These are phyloP conservation scores for peach (Prunus persica) DNA, from an alignment of 306 rosid genomes.

Conservation along the genomic window DNA sequence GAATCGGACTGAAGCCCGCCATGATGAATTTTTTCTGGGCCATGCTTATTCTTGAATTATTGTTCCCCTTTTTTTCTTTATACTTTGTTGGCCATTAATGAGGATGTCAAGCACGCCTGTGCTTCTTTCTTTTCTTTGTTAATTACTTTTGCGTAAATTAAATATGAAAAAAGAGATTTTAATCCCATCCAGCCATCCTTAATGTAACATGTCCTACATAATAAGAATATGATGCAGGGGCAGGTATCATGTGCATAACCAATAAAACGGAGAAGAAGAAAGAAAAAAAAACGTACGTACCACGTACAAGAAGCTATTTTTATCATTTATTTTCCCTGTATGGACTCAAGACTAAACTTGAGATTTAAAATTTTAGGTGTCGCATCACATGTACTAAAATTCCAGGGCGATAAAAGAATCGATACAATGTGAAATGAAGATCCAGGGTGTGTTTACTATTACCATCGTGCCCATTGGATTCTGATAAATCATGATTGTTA, in stretches of 20 bases:
- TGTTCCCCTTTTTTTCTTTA: background rate
- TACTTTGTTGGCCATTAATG: background rate
- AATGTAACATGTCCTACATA: no score
- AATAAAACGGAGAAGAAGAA: background rate
- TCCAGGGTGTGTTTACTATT: background rate
- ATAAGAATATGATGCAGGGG: background rate
- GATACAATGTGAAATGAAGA: background rate
- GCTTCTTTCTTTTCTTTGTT: background rate
- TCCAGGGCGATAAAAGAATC: background rate
- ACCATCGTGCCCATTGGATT: background rate
- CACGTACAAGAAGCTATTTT: background rate
- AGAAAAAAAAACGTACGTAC: background rate
- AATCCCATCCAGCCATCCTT: background rate
- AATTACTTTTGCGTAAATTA: background rate
- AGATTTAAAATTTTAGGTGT: background rate
- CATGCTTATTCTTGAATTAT: background rate
- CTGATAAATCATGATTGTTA: background rate
- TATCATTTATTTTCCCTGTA: background rate
- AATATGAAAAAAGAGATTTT: background rate
- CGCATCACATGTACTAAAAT: background rate
- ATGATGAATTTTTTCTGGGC: background rate
- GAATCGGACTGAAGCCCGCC: background rate
- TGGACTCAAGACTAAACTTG: background rate
- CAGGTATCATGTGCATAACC: background rate
- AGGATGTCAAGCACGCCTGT: background rate